A percentile compares a stretch with the other conserved stretches of the same genome.
phyloP scores from a whole-genome alignment of 345 rosid genomes.

The Hirschfeldia incana region DNA sequence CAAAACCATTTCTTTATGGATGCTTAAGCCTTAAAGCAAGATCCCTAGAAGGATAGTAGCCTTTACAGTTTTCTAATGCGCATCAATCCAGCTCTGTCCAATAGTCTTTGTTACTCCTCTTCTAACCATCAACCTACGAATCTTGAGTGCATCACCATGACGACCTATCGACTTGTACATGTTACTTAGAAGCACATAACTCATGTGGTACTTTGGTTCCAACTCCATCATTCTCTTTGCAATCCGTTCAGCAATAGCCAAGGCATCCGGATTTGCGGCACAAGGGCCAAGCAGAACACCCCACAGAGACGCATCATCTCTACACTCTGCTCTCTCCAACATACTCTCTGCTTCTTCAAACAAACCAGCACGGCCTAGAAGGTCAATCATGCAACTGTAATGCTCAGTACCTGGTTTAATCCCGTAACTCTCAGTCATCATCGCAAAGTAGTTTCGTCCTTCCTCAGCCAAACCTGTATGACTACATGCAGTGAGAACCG shows the following conservation, averaged over 20 bases:
- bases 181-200: conserved; percentile 80
- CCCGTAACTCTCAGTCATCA: conserved; percentile 52
- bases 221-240: conserved; percentile 72
- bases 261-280: conserved; percentile 48
- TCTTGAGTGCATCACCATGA: conserved; percentile 58
- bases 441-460: conserved; percentile 58
- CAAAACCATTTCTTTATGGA: conserved; percentile 19
- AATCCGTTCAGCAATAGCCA: conserved; percentile 65
- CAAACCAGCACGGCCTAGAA: conserved; percentile 84
- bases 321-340: conserved; percentile 62
- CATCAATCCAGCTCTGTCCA: conserved; percentile 72
- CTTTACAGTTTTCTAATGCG: conserved; percentile 30
- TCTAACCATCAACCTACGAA: conserved; percentile 64
- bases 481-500: conserved; percentile 85
- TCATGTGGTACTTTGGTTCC: conserved; percentile 68
- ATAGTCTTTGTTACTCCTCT: conserved; percentile 62
- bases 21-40: conserved; percentile 2
- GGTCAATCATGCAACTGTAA: conserved; percentile 88
- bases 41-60: neutral
- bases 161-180: conserved; percentile 69
- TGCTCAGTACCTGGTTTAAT: conserved; percentile 80
- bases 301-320: conserved; percentile 77
- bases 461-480: conserved; percentile 71
- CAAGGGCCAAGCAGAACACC: conserved; percentile 88
- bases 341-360: conserved; percentile 77